A percentile compares a stretch with the other conserved stretches of the same genome.
phyloP scores from a whole-genome alignment of 2,329 filamentous ascomycete genomes.

The Arachnopeziza araneosa region DNA sequence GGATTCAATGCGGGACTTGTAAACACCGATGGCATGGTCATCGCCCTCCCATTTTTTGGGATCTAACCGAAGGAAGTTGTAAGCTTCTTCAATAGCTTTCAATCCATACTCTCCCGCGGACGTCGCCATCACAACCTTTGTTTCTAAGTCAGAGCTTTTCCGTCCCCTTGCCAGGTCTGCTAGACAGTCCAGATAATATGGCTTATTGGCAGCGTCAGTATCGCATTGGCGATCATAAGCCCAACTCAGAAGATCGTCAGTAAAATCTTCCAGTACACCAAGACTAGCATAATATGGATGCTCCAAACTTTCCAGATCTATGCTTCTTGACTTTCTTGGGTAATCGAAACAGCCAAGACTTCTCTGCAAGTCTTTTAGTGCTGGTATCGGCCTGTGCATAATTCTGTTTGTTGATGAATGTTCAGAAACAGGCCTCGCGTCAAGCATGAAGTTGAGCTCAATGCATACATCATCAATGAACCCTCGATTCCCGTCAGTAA shows the following conservation, averaged over 20 bases:
- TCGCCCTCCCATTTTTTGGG: slow-evolving; percentile 43
- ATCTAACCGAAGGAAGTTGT: slow-evolving; percentile 51
- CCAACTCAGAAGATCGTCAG: slow-evolving; percentile 54
- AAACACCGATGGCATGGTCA: slow-evolving; percentile 56
- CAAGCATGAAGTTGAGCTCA: slow-evolving; percentile 40
- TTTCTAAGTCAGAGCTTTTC: slow-evolving; percentile 48
- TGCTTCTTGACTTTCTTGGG: slow-evolving; percentile 22
- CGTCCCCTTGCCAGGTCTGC: slow-evolving; percentile 48
- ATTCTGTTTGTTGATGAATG: slow-evolving; percentile 7
- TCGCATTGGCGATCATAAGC: slow-evolving; percentile 55
- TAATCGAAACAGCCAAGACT: slow-evolving; percentile 28
- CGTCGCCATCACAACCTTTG: slow-evolving; percentile 50
- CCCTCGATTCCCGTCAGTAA: slow-evolving; percentile 21
- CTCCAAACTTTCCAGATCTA: slow-evolving; percentile 34
- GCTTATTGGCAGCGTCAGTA: slow-evolving; percentile 46
- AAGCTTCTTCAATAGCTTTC: slow-evolving; percentile 52
- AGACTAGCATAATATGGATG: slow-evolving; percentile 52
- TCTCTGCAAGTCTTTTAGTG: slow-evolving; percentile 22
- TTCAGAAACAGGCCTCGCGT: slow-evolving; percentile 11
- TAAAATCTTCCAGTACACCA: slow-evolving; percentile 57
- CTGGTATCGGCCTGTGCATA: slow-evolving; percentile 12
- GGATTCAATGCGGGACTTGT: slow-evolving; percentile 52
- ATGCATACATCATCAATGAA: slow-evolving; percentile 54
- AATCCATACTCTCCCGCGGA: slow-evolving; percentile 53
- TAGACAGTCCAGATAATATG: slow-evolving; percentile 63